These are phyloP conservation scores for Podaxis carcinomalis DNA, from an alignment of 768 basidiomycete genomes.

Conservation along the genomic window DNA sequence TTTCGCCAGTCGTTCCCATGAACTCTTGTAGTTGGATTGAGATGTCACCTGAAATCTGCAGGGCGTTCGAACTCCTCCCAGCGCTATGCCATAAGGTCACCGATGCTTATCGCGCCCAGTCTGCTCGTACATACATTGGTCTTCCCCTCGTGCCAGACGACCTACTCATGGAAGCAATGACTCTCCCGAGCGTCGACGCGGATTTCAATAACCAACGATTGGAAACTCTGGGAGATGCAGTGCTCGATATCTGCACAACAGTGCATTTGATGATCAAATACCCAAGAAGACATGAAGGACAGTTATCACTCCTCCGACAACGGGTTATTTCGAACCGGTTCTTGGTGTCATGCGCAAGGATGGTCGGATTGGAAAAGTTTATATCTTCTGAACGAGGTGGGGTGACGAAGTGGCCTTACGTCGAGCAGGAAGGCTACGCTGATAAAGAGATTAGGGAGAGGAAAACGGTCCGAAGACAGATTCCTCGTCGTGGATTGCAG, in stretches of 20 bases:
- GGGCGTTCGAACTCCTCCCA: constrained; percentile 57
- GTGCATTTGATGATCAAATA: constrained; percentile 75
- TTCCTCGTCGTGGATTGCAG: constrained; percentile 70
- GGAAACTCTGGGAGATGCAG: constrained; percentile 85
- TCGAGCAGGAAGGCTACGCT: constrained; percentile 30
- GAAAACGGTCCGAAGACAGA: constrained; percentile 38
- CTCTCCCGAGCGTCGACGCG: constrained; percentile 59
- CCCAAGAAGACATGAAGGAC: constrained; percentile 80
- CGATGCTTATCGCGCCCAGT: constrained; percentile 55
- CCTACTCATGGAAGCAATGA: constrained; percentile 69
- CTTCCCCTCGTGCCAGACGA: constrained; percentile 58
- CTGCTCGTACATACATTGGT: constrained; percentile 47
- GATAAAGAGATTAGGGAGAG: constrained; percentile 11
- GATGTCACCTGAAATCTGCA: constrained; percentile 46
- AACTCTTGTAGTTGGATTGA: constrained; percentile 51
- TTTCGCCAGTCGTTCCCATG: constrained; percentile 28
- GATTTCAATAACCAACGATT: constrained; percentile 80
- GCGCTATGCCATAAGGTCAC: constrained; percentile 63
- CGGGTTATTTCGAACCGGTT: constrained; percentile 67
- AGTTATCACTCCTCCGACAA: constrained; percentile 62
- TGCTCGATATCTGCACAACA: constrained; percentile 71
- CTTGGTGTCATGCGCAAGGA: constrained; percentile 62
- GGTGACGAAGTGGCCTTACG: constrained; percentile 56
- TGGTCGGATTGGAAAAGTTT: constrained; percentile 57
- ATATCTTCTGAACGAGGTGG: constrained; percentile 56